phyloP scores from a whole-genome alignment of 1,139 yeast species.

The Kurtzmaniella quercitrusa region DNA sequence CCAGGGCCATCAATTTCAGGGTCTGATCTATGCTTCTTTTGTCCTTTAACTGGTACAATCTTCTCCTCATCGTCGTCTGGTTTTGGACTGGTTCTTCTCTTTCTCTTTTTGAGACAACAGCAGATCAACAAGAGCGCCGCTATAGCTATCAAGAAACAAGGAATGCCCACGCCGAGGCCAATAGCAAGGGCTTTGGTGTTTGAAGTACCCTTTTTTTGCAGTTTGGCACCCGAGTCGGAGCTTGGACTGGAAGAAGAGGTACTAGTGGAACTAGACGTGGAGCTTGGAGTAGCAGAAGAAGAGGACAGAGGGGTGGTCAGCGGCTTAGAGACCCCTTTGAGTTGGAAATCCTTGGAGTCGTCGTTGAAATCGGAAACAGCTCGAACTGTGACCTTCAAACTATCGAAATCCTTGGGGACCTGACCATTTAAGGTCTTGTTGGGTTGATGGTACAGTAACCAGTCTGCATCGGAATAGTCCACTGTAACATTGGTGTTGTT shows the following conservation, averaged over 20 bases:
- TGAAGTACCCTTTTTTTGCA: constrained; percentile 12
- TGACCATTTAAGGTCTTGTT: constrained; percentile 68
- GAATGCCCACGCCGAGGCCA: constrained; percentile 86
- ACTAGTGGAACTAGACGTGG: constrained; percentile 21
- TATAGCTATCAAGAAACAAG: constrained; percentile 49
- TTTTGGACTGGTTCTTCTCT: constrained; percentile 22
- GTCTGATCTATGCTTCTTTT: constrained; percentile 16
- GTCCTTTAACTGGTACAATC: constrained; percentile 30
- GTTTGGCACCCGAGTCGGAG: constrained; percentile 12
- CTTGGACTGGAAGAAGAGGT: constrained; percentile 16
- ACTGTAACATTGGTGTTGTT: constrained; percentile 48
- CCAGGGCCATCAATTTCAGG: constrained; percentile 36
- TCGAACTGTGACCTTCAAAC: constrained; percentile 44
- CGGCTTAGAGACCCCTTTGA: constrained; percentile 49
- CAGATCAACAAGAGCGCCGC: constrained; percentile 51
- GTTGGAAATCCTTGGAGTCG: constrained; percentile 42
- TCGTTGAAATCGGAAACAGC: constrained; percentile 41
- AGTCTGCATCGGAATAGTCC: constrained; percentile 41
- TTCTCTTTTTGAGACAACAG: constrained; percentile 47
- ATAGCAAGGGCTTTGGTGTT: constrained; percentile 60
- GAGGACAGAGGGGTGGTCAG: constrained; percentile 16
- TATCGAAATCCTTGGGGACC: constrained; percentile 58
- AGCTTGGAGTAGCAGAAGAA: constrained; percentile 16
- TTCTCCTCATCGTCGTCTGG: constrained; percentile 23
- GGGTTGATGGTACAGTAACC: constrained; percentile 59